A percentile compares a stretch with the other conserved stretches of the same genome.
These are phyloP conservation scores for Trichoderma endophyticum DNA, from an alignment of 2,329 filamentous ascomycete species.

Conservation along the genomic window DNA sequence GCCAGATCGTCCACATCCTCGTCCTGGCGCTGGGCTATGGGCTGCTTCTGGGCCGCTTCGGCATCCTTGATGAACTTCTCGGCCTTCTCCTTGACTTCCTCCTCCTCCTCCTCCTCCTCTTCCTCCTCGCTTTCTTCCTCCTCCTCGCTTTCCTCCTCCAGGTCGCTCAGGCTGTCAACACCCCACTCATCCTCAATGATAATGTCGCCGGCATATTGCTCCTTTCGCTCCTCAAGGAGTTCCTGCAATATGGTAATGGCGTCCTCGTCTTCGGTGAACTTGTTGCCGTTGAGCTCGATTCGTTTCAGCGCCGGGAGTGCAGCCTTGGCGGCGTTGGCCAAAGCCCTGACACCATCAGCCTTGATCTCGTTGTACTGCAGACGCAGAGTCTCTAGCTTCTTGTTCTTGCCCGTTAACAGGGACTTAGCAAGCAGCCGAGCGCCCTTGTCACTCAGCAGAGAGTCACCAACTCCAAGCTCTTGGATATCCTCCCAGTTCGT, in stretches of 20 bases:
- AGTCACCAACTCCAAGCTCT: constrained; percentile 88
- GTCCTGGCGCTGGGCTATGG: constrained; percentile 67
- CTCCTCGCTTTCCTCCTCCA: constrained; percentile 71
- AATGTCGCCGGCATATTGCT: constrained; percentile 62
- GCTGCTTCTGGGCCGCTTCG: constrained; percentile 69
- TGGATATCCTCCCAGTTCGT: constrained; percentile 70
- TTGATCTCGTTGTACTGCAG: constrained; percentile 96
- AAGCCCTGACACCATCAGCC: constrained; percentile 65
- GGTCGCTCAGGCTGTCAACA: constrained; percentile 79
- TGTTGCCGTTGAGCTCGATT: constrained; percentile 94
- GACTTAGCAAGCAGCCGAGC: constrained; percentile 69
- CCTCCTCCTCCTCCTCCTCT: constrained; percentile 61
- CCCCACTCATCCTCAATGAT: constrained; percentile 80
- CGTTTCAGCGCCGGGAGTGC: constrained; percentile 74
- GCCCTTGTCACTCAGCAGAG: constrained; percentile 75
- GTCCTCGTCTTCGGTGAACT: constrained; percentile 81
- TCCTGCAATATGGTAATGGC: constrained; percentile 65
- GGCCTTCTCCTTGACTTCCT: constrained; percentile 60
- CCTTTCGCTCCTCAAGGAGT: constrained; percentile 73
- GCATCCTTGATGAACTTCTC: constrained; percentile 69
- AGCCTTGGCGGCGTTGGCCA: constrained; percentile 65
- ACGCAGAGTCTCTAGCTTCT: constrained; percentile 74
- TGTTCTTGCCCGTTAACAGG: constrained; percentile 71
- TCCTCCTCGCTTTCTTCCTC: constrained; percentile 69
- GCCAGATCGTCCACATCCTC: constrained; percentile 80